Base-by-base conservation (phyloP, 768 basidiomycete species). In the Lactarius quietus region DNA sequence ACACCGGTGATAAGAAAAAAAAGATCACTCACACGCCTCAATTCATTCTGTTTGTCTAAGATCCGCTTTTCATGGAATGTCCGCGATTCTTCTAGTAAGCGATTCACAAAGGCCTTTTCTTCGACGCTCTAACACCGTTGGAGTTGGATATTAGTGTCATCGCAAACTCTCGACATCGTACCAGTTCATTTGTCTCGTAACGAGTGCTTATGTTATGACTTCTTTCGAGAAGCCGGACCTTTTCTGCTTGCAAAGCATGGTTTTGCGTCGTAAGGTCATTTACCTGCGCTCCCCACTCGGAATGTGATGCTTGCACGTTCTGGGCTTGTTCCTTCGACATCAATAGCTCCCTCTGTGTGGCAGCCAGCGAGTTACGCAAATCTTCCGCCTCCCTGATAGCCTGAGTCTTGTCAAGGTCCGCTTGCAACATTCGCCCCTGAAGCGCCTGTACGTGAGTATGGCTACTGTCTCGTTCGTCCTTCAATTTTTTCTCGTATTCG, bases 21-120 rank as follows among this genome's bases (percentile, higher is more conserved):
- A 1, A 12, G 17, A 6, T 41, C 48, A 69, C 74, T 33, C 55
- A 76, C 76, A 31, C 76, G 72, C 63, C 74, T 70, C 9, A 77
- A 62, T 33, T 78, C 76, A 57, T 78, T 78, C 31, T 74, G 72
- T 36, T 76, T 76, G 26, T 71, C 70, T 17, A 75, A 70, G 20
- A 77, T 68, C 48, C 74, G 72, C 64, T 74, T 74, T 59, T 77
- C 75, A 53, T 77, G 72, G n/a, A 74, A 70, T 6, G 71, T 61
- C 41, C 73, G 74, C 10, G 75, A 72, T 15, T 73, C 74, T n/a
- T 72, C 72, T 9, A 74, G 59, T 4, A 78, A 68, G 8, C 68
- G 66, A 54, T 74, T 68, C 28, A 77, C 72, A 56, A 77, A 75
- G 2, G 63, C 54, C 61, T 73, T 76, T 61, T 78, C 77, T 57